A percentile compares a stretch with the other conserved stretches of the same genome.
Evolutionary conservation across 2,329 filamentous ascomycete genomes (phyloP).

Genomic region (Fusarium secorum): DNA sequence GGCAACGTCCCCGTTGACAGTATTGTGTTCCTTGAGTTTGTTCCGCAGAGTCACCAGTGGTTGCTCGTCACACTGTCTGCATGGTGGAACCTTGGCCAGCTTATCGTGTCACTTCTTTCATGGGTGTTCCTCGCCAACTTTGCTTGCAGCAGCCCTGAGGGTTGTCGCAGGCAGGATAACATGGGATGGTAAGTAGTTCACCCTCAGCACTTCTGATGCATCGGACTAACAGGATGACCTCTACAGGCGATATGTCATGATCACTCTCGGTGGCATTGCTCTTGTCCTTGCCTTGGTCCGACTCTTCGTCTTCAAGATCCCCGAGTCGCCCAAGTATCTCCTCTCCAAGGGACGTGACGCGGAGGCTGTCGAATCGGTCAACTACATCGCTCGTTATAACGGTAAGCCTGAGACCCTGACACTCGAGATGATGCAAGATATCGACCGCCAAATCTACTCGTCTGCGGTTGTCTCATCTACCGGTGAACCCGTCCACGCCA

Average conservation of each 20-base stretch:
- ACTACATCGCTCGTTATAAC: conserved; percentile 14
- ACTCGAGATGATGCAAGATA: conserved; percentile 27
- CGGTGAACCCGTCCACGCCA: not conserved
- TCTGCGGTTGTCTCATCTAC: not conserved
- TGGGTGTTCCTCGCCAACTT: conserved; percentile 51
- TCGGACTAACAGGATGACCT: not conserved
- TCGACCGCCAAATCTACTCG: conserved; percentile 16
- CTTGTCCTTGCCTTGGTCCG: not conserved
- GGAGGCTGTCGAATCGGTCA: conserved; percentile 13
- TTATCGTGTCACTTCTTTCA: conserved; percentile 46
- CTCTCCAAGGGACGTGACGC: conserved; percentile 16
- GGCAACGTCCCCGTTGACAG: conserved; percentile 58
- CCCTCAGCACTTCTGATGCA: no score
- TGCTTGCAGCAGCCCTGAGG: conserved; percentile 41
- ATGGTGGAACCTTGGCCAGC: conserved; percentile 59
- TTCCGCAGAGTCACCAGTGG: conserved; percentile 54
- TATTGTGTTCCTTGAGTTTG: conserved; percentile 58
- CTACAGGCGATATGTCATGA: not conserved
- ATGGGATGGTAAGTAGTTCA: conserved; percentile 51
- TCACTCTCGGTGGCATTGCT: conserved; percentile 14
- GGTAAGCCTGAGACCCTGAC: conserved; percentile 26
- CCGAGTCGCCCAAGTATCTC: conserved; percentile 24
- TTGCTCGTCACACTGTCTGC: conserved; percentile 52
- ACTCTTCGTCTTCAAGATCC: conserved; percentile 9
- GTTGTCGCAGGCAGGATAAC: conserved; percentile 47